phyloP scores from a whole-genome alignment of 371 early-diverging fungal species.

The Apophysomyces variabilis region DNA sequence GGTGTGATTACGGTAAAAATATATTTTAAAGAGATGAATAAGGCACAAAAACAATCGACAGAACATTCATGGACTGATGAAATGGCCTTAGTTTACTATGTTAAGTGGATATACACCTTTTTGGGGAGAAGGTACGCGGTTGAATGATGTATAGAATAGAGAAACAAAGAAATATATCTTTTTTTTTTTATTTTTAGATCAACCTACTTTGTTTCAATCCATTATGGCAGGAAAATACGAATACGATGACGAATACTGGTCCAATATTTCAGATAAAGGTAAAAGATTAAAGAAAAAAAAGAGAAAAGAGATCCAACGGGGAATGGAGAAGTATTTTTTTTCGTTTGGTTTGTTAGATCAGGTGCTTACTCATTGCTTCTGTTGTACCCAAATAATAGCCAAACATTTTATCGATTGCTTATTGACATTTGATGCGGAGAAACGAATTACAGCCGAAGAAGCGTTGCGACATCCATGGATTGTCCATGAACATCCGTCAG shows the following conservation, averaged over 20 bases:
- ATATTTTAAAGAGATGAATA: background rate
- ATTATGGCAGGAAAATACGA: constrained; percentile 70
- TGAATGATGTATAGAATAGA: constrained; percentile 9
- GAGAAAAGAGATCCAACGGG: too few relatives aligned
- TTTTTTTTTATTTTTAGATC: constrained; percentile 33
- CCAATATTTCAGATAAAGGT: constrained; percentile 72
- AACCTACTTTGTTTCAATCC: constrained; percentile 57
- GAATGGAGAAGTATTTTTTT: too few relatives aligned
- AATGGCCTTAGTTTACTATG: constrained; percentile 62
- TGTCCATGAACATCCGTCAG: constrained; percentile 12
- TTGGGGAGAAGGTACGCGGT: constrained; percentile 61
- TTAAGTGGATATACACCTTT: constrained; percentile 89
- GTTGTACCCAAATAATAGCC: constrained; percentile 44
- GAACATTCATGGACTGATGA: too few relatives aligned
- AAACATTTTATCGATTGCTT: constrained; percentile 77
- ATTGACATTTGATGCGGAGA: constrained; percentile 70
- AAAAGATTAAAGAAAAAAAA: background rate
- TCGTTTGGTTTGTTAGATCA: background rate
- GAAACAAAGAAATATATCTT: background rate
- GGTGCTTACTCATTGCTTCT: background rate
- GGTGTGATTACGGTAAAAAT: constrained; percentile 79
- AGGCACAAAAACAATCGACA: background rate
- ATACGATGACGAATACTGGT: constrained; percentile 81
- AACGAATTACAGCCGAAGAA: constrained; percentile 71
- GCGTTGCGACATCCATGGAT: constrained; percentile 80